These are phyloP conservation scores for Colletotrichum euphorbiae DNA, from an alignment of 2,329 filamentous ascomycete genomes.

Conservation along the genomic window DNA sequence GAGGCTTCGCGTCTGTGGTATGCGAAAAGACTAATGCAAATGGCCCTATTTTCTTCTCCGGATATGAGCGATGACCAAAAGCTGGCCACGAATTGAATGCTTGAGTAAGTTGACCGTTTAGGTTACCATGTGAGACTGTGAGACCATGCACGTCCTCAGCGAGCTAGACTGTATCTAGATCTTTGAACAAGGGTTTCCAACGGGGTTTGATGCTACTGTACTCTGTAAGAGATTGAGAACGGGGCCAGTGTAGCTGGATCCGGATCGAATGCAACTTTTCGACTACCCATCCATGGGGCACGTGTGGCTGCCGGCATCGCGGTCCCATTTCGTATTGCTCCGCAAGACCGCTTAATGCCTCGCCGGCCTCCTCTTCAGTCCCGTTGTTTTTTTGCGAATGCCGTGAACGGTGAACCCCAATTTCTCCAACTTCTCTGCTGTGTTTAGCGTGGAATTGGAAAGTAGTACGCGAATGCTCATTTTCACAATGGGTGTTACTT, in stretches of 20 bases:
- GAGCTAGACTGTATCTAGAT: constrained; percentile 18
- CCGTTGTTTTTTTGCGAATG: neutral
- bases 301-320: constrained; percentile 13
- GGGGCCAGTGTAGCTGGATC: constrained; percentile 20
- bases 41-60: neutral
- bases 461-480: neutral
- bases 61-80: neutral
- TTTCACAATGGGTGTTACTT: neutral
- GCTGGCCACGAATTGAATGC: neutral
- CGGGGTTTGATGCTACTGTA: neutral
- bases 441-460: neutral
- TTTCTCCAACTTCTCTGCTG: neutral
- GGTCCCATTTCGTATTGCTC: constrained; percentile 23
- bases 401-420: neutral
- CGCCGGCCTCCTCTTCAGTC: neutral
- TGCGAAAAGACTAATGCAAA: neutral
- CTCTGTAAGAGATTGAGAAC: constrained; percentile 6
- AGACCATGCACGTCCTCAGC: neutral
- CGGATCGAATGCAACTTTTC: constrained; percentile 12
- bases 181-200: neutral
- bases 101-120: too few relatives aligned
- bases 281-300: constrained; percentile 18
- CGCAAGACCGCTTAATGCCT: constrained; percentile 23
- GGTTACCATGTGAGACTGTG: too few relatives aligned
- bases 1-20: neutral